Evolutionary conservation across 2,329 filamentous ascomycete genomes (phyloP).

Genomic region (Pseudocercospora fijiensis): DNA sequence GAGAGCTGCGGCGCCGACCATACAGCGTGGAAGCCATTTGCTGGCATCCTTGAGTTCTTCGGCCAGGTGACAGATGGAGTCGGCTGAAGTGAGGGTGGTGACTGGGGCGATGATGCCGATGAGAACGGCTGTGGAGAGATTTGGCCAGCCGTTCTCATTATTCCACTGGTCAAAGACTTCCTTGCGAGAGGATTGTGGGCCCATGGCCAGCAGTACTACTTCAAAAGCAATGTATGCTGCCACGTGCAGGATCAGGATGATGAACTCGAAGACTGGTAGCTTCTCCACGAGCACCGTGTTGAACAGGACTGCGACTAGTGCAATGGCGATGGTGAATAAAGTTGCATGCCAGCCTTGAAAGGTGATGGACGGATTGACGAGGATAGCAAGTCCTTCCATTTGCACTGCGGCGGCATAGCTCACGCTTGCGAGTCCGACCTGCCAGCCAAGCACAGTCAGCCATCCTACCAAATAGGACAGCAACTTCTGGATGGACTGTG

Average conservation of each 20-base stretch:
- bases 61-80: conserved; percentile 25
- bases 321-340: conserved; percentile 38
- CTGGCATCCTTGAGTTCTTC: conserved; percentile 34
- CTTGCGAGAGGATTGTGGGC: conserved; percentile 15
- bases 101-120: conserved; percentile 26
- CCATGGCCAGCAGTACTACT: conserved; percentile 27
- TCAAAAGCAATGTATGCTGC: conserved; percentile 27
- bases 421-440: conserved; percentile 41
- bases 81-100: conserved; percentile 14
- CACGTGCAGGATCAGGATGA: conserved; percentile 37
- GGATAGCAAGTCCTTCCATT: conserved; percentile 45
- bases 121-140: conserved; percentile 17
- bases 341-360: conserved; percentile 47
- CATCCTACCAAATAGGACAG: conserved; percentile 45
- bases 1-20: conserved; percentile 25
- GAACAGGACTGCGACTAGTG: conserved; percentile 23
- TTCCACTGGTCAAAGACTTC: conserved; percentile 22
- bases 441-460: conserved; percentile 43
- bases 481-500: conserved; percentile 41
- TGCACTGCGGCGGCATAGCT: conserved; percentile 46
- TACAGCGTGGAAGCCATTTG: conserved; percentile 25
- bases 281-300: conserved; percentile 28
- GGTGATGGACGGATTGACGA: conserved; percentile 45
- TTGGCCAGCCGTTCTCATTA: conserved; percentile 23
- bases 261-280: conserved; percentile 30